These are phyloP conservation scores for Ceratocystis papillata DNA, from an alignment of 2,329 filamentous ascomycete genomes.

Conservation along the genomic window DNA sequence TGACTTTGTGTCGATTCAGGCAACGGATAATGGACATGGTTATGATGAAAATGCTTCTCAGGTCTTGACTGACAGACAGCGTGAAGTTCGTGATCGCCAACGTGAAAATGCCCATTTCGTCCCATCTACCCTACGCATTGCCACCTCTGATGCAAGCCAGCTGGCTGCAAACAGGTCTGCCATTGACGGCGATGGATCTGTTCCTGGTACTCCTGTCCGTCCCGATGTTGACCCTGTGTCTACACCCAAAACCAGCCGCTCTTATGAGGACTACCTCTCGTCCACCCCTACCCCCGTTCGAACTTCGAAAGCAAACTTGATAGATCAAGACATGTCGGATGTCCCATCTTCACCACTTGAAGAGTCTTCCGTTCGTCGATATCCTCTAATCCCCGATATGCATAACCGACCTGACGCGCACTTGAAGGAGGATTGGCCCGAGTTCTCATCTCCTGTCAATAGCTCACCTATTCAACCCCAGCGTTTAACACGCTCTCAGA, in stretches of 20 bases:
- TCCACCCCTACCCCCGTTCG: constrained; percentile 52
- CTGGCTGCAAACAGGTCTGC: neutral
- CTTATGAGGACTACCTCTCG: constrained; percentile 44
- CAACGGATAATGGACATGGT: constrained; percentile 34
- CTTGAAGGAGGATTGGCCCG: constrained; percentile 38
- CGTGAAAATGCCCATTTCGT: constrained; percentile 42
- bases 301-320: constrained; percentile 12
- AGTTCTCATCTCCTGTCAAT: constrained; percentile 42
- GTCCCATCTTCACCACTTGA: constrained; percentile 48
- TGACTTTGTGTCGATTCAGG: constrained; percentile 59
- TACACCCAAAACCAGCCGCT: constrained; percentile 38
- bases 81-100: constrained; percentile 65
- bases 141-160: constrained; percentile 3
- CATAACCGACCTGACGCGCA: constrained; percentile 34
- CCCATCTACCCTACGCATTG: constrained; percentile 10
- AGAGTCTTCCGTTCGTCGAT: constrained; percentile 34
- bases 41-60: constrained; percentile 50
- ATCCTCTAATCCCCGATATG: constrained; percentile 43
- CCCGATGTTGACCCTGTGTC: constrained; percentile 24
- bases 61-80: constrained; percentile 65
- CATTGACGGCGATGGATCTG: neutral
- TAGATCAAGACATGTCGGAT: constrained; percentile 41
- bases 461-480: constrained; percentile 37
- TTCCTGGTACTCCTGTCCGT: constrained; percentile 27
- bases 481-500: constrained; percentile 20